Percentiles rank a stretch among this genome's conserved stretches.
Conservation (phyloP, 768 basidiomycete species). For the Favolaschia claudopus region DNA sequence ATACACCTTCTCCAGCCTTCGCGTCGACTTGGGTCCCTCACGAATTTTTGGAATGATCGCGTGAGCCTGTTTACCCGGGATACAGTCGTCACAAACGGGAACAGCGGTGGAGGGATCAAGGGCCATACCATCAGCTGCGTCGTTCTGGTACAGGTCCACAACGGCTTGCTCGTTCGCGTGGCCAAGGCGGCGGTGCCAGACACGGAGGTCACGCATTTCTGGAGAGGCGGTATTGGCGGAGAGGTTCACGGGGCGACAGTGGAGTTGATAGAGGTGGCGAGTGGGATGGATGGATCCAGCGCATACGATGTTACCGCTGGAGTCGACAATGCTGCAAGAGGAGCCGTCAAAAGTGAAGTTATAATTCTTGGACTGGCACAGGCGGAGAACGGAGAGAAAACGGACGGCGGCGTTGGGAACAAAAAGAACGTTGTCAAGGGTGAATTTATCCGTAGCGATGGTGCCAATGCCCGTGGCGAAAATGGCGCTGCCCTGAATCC, state of each 20-base stretch:
- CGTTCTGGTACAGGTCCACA: no score
- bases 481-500: constrained; percentile 12
- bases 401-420: constrained; percentile 2
- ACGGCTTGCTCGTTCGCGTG: no score
- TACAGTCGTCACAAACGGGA: no score
- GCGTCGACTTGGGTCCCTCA: no score
- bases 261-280: constrained; percentile 1
- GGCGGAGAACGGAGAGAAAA: constrained; percentile 5
- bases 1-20: no score
- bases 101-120: no score
- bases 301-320: neutral
- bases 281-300: neutral
- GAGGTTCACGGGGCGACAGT: neutral
- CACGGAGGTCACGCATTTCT: neutral
- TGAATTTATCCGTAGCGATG: neutral
- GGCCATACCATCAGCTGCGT: no score
- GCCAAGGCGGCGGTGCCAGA: neutral
- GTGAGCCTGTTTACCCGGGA: no score
- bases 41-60: no score
- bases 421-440: neutral
- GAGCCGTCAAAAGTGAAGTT: neutral
- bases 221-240: neutral
- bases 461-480: constrained; percentile 9
- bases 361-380: neutral
- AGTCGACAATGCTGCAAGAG: neutral